Conservation (phyloP, 2,329 filamentous ascomycete genomes). For the Colletotrichum salicis region DNA sequence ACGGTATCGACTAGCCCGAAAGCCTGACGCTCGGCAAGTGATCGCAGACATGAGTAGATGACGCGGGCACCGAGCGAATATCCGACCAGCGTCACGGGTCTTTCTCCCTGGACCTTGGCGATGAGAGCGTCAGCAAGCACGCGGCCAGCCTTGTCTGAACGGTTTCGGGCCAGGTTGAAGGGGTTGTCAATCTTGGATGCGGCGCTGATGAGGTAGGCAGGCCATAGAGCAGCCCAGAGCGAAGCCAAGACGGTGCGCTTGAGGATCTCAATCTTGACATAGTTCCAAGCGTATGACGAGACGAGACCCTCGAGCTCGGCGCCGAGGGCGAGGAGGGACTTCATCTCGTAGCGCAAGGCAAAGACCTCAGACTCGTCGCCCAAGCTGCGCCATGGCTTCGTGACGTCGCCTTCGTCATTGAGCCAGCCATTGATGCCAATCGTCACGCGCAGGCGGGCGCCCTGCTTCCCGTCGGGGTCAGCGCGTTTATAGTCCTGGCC, state of each 20-base stretch:
- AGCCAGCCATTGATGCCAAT: slow-evolving; percentile 92
- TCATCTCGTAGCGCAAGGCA: slow-evolving; percentile 84
- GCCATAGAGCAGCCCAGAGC: slow-evolving; percentile 76
- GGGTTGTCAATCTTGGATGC: slow-evolving; percentile 82
- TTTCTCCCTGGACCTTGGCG: slow-evolving; percentile 83
- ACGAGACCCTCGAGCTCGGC: slow-evolving; percentile 78
- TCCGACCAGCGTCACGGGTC: slow-evolving; percentile 82
- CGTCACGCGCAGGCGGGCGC: slow-evolving; percentile 76
- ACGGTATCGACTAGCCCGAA: slow-evolving; percentile 88
- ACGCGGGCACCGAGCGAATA: slow-evolving; percentile 85
- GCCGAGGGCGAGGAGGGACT: slow-evolving; percentile 80
- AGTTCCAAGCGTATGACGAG: slow-evolving; percentile 78
- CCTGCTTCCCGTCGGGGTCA: slow-evolving; percentile 42
- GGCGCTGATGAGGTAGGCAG: slow-evolving; percentile 72
- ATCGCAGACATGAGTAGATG: slow-evolving; percentile 83
- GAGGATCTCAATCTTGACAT: slow-evolving; percentile 79
- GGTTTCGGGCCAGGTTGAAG: slow-evolving; percentile 79
- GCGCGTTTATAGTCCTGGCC: slow-evolving; percentile 45
- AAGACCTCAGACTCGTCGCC: slow-evolving; percentile 81
- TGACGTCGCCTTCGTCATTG: slow-evolving; percentile 77
- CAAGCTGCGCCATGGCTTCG: slow-evolving; percentile 82
- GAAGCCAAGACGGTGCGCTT: slow-evolving; percentile 76
- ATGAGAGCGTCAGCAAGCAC: slow-evolving; percentile 85
- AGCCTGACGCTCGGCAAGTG: slow-evolving; percentile 78
- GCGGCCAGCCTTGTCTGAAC: slow-evolving; percentile 82